These are phyloP conservation scores for Citrus maxima DNA, from an alignment of 345 rosid species.

Conservation along the genomic window DNA sequence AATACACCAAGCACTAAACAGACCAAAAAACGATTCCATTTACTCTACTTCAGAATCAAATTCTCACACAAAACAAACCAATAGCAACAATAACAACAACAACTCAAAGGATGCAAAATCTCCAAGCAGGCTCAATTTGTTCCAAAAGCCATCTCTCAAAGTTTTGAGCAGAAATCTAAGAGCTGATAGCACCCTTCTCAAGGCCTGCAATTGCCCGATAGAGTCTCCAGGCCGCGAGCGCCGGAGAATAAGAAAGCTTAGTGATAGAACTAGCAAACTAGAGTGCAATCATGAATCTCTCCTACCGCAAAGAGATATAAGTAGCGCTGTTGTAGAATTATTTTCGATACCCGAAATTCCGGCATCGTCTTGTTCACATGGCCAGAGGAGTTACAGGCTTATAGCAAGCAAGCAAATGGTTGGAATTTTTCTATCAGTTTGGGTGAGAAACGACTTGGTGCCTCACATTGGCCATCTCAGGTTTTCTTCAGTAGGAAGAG, in stretches of 20 bases:
- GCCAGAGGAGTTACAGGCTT: conserved; percentile 50
- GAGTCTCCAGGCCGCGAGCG: conserved; percentile 35
- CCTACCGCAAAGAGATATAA: conserved; percentile 26
- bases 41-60: conserved; percentile 28
- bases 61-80: conserved; percentile 25
- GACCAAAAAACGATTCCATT: conserved; percentile 34
- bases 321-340: conserved; percentile 14
- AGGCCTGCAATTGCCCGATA: conserved; percentile 70
- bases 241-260: conserved; percentile 41
- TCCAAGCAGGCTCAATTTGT: conserved; percentile 43
- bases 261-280: conserved; percentile 27
- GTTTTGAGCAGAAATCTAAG: conserved; percentile 61
- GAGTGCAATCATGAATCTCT: conserved; percentile 29
- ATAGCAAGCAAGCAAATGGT: conserved; percentile 95
- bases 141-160: conserved; percentile 77
- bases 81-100: too few species aligned
- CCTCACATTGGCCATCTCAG: conserved; percentile 89
- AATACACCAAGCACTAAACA: conserved; percentile 81
- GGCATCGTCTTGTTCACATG: conserved; percentile 20
- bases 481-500: conserved; percentile 77
- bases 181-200: conserved; percentile 64
- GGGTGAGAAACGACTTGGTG: conserved; percentile 80
- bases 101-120: conserved; percentile 43
- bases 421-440: conserved; percentile 81
- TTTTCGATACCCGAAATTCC: conserved; percentile 30